Conservation (phyloP, 805 yeast species). For the Diddensiella caesifluorescens region DNA sequence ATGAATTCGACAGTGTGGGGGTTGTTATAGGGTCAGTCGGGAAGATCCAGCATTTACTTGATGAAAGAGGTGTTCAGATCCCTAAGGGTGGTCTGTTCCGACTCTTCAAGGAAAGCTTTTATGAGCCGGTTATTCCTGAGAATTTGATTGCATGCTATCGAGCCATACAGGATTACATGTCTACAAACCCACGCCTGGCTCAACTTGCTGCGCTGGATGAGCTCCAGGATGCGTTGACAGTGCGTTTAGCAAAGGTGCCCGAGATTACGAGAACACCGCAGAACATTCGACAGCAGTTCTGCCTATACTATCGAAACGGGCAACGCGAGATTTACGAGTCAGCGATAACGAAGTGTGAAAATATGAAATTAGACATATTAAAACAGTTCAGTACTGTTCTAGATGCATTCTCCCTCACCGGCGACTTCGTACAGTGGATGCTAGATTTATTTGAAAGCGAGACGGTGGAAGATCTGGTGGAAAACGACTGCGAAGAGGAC, state of each 20-base stretch:
- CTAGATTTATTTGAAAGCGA: conserved; percentile 4
- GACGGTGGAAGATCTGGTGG: conserved; percentile 10
- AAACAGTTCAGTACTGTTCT: conserved; percentile 1
- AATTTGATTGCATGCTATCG: conserved; percentile 5
- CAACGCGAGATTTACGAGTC: conserved; percentile 4
- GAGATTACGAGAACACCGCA: not conserved
- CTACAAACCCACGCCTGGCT: conserved; percentile 1
- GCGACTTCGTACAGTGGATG: conserved; percentile 4
- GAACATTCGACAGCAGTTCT: conserved; percentile 8
- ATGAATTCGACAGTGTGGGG: conserved; percentile 55
- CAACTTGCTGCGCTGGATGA: conserved; percentile 1
- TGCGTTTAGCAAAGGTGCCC: not conserved
- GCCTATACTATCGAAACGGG: conserved; percentile 10
- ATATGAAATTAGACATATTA: conserved; percentile 1
- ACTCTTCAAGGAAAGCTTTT: conserved; percentile 4
- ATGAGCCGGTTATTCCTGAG: conserved; percentile 7
- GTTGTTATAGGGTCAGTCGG: conserved; percentile 40
- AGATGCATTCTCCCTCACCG: conserved; percentile 5
- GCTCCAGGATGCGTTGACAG: conserved; percentile 3
- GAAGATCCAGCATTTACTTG: not conserved
- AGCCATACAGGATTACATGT: not conserved
- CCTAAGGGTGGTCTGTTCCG: conserved; percentile 1
- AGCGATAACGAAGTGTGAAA: conserved; percentile 6
- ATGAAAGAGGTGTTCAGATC: conserved; percentile 1
- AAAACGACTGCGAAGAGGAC: conserved; percentile 15